Conservation (phyloP, 768 basidiomycete genomes). For the Panellus pusillus region DNA sequence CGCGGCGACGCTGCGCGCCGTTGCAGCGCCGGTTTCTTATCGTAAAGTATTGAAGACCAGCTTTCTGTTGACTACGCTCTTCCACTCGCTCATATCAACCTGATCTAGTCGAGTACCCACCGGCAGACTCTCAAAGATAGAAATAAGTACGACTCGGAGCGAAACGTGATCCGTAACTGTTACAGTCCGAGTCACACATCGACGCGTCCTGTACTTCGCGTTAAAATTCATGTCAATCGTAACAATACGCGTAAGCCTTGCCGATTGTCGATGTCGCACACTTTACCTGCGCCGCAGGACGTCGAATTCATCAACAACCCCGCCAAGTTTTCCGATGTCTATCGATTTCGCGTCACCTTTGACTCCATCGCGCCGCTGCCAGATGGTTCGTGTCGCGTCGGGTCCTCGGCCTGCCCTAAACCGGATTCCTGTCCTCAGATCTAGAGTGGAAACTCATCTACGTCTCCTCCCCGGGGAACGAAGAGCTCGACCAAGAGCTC, state of each 20-base stretch:
- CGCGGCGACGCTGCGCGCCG: no score
- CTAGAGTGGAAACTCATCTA: constrained; percentile 98
- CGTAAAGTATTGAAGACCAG: no score
- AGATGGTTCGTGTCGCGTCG: no score
- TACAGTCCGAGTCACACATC: neutral
- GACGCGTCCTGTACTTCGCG: constrained; percentile 13
- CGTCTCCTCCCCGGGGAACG: constrained; percentile 90
- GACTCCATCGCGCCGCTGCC: constrained; percentile 91
- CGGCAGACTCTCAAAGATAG: no score
- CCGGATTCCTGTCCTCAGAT: no score
- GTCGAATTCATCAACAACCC: constrained; percentile 93
- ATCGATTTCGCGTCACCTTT: constrained; percentile 93
- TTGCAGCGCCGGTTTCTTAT: no score
- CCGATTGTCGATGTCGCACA: neutral
- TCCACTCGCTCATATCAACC: no score
- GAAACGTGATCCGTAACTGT: no score
- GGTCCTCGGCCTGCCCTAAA: no score
- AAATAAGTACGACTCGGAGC: no score
- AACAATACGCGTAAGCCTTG: constrained; percentile 9
- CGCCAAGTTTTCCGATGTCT: constrained; percentile 86
- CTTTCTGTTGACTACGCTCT: no score
- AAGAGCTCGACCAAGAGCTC: constrained; percentile 93
- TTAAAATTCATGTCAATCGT: constrained; percentile 19
- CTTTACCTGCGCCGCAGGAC: constrained; percentile 46
- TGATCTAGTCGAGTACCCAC: no score